phyloP scores from a whole-genome alignment of 306 rosid species.

The Morella rubra region DNA sequence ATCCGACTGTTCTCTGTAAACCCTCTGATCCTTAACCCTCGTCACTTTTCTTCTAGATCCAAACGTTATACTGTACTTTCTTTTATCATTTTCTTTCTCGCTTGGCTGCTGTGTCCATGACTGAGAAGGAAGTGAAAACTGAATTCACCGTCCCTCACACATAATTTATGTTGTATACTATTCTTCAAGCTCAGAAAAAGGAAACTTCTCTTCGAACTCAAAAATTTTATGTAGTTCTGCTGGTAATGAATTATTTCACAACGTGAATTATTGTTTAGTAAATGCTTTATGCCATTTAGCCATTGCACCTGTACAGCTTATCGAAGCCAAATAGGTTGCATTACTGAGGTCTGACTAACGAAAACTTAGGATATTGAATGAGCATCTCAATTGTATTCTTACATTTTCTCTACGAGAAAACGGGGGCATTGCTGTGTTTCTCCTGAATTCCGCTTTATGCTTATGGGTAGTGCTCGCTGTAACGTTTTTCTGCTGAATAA shows the following conservation, averaged over 20 bases:
- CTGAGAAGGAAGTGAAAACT: not conserved
- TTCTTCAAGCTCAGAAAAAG: not conserved
- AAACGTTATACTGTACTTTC: not conserved
- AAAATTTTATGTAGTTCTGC: too few relatives aligned
- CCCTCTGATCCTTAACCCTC: slow-evolving; percentile 31
- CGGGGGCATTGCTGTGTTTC: not conserved
- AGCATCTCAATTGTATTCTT: not conserved
- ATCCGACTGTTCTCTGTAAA: slow-evolving; percentile 99
- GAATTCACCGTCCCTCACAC: not conserved
- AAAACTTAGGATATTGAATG: not conserved
- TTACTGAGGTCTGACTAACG: slow-evolving; percentile 1
- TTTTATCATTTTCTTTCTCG: slow-evolving; percentile 6
- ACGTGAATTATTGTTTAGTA: not conserved
- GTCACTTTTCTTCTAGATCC: slow-evolving; percentile 44
- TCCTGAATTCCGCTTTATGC: not conserved
- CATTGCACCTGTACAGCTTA: not conserved
- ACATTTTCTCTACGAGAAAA: slow-evolving; percentile 9
- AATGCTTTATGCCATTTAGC: not conserved
- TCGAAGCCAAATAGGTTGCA: not conserved
- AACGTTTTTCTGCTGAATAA: slow-evolving; percentile 24
- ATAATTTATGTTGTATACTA: not conserved
- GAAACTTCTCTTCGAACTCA: not conserved
- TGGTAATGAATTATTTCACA: not conserved
- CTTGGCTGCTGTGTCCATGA: slow-evolving; percentile 19
- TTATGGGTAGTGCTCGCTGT: not conserved